Percentiles rank a stretch among this genome's conserved stretches.
These are phyloP conservation scores for Phanerochaete carnosa DNA, from an alignment of 768 basidiomycete genomes.

Conservation along the genomic window DNA sequence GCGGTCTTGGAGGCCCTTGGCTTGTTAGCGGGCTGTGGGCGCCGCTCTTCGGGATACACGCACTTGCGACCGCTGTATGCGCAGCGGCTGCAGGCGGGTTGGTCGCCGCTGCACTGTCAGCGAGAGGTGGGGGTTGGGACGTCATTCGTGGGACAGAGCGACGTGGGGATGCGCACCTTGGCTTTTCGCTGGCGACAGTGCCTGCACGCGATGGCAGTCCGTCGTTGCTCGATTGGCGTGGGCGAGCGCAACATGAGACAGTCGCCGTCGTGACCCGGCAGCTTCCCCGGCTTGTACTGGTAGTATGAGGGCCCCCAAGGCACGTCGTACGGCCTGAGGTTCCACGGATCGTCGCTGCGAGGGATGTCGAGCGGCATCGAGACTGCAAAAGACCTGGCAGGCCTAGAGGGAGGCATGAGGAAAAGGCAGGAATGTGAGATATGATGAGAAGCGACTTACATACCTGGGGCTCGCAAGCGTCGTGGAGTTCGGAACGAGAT, in stretches of 20 bases:
- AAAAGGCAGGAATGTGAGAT: neutral
- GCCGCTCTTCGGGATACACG: conserved; percentile 27
- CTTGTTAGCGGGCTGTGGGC: neutral
- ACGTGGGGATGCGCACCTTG: conserved; percentile 26
- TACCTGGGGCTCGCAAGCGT: neutral
- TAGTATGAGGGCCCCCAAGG: conserved; percentile 35
- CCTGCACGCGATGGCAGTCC: conserved; percentile 35
- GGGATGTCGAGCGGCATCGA: neutral
- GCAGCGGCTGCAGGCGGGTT: conserved; percentile 34
- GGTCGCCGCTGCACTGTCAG: conserved; percentile 33
- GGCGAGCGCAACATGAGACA: conserved; percentile 38
- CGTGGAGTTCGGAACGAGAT: neutral
- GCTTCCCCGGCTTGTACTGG: conserved; percentile 29
- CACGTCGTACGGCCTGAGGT: conserved; percentile 37
- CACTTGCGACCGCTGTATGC: conserved; percentile 30
- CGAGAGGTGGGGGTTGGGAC: neutral
- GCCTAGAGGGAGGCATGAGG: neutral
- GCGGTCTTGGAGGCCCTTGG: neutral
- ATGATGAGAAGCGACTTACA: neutral
- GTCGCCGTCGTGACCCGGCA: conserved; percentile 35
- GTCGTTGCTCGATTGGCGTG: conserved; percentile 34
- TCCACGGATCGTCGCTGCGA: conserved; percentile 30
- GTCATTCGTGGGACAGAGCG: neutral
- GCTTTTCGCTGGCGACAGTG: conserved; percentile 38
- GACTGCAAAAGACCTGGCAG: neutral